Evolutionary conservation across 2,329 filamentous ascomycete species (phyloP).

Genomic region (Escovopsis sp.): DNA sequence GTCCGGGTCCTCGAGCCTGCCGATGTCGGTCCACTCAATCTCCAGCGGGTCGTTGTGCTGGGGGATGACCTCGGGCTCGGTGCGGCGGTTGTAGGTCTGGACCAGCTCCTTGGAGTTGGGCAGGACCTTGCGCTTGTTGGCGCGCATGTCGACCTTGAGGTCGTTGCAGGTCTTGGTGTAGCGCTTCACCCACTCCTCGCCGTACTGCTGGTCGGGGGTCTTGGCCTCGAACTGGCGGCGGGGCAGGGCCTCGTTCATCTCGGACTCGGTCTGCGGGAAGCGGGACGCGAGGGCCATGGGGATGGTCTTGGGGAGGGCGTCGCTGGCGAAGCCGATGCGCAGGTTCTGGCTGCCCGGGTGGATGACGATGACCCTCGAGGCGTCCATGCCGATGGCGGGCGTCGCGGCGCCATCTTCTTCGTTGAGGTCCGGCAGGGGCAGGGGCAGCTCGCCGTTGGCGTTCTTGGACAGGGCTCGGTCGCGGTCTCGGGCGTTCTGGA

Average conservation of each 20-base stretch:
- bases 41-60: constrained; percentile 91
- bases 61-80: constrained; percentile 71
- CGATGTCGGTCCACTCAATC: constrained; percentile 88
- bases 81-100: constrained; percentile 81
- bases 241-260: constrained; percentile 68
- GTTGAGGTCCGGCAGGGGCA: constrained; percentile 43
- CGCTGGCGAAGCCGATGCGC: constrained; percentile 86
- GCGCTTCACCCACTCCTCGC: constrained; percentile 61
- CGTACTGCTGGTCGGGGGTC: constrained; percentile 65
- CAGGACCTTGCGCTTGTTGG: constrained; percentile 84
- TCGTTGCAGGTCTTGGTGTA: constrained; percentile 76
- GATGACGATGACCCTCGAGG: constrained; percentile 86
- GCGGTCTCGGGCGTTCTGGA: constrained; percentile 74
- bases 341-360: constrained; percentile 93
- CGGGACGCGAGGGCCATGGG: constrained; percentile 84
- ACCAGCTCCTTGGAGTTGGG: constrained; percentile 97
- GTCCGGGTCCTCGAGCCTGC: constrained; percentile 49
- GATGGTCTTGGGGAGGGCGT: constrained; percentile 84
- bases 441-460: constrained; percentile 49
- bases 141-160: constrained; percentile 78
- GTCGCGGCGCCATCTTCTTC: constrained; percentile 42
- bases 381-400: constrained; percentile 47
- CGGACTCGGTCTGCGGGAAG: constrained; percentile 64
- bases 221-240: constrained; percentile 49
- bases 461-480: constrained; percentile 72